A percentile compares a stretch with the other conserved stretches of the same genome.
Conservation (phyloP, 345 rosid genomes). For the Mangifera indica region DNA sequence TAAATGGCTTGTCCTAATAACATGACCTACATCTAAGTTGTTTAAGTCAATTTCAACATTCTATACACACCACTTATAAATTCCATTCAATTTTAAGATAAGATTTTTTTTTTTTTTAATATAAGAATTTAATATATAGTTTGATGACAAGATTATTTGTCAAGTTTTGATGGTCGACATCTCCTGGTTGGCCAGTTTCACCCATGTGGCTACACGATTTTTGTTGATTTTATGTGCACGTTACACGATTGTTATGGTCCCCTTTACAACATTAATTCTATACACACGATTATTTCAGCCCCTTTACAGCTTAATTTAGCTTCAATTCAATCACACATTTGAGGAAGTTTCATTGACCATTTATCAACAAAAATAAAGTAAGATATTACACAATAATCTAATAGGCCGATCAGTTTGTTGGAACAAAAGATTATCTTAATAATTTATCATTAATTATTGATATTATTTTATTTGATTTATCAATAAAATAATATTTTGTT, state of each 20-base stretch:
- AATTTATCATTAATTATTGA: too few species aligned
- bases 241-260: conserved; percentile 4
- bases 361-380: too few species aligned
- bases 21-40: conserved; percentile 47
- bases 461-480: too few species aligned
- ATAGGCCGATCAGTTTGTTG: too few species aligned
- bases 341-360: too few species aligned
- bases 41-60: conserved; percentile 27
- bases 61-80: conserved; percentile 2
- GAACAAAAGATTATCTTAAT: too few species aligned
- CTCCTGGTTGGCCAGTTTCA: conserved; percentile 20
- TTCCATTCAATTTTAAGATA: not conserved
- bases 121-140: not conserved
- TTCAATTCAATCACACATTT: not conserved
- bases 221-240: too few species aligned
- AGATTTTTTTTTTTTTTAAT: not conserved
- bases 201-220: conserved; percentile 29
- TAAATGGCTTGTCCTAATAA: conserved; percentile 45
- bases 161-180: conserved; percentile 21
- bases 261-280: too few species aligned
- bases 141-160: conserved; percentile 19
- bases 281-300: conserved; percentile 4
- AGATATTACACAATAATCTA: too few species aligned
- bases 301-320: not conserved
- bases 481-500: too few species aligned